These are phyloP conservation scores for Hsuehochloa calcarea DNA, from an alignment of 176 grass and related monocot genomes.

Conservation along the genomic window DNA sequence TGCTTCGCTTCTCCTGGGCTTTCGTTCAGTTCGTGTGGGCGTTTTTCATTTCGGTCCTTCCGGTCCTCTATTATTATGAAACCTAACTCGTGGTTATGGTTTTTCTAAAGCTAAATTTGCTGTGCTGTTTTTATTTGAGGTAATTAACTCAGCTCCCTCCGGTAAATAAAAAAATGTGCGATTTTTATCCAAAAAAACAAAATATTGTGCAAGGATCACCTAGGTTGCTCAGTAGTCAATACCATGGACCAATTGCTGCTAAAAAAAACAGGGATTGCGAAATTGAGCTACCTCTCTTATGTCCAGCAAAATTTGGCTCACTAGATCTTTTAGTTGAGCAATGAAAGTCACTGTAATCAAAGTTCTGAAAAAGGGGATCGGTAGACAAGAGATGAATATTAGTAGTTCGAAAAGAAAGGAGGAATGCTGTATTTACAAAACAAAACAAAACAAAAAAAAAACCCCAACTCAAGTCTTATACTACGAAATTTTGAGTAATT, in stretches of 20 bases:
- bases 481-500: too few species aligned
- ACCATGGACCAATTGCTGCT: background rate
- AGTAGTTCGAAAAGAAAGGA: too few species aligned
- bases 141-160: background rate
- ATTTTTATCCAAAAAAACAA: background rate
- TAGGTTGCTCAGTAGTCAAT: background rate
- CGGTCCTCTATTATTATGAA: background rate
- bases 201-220: background rate
- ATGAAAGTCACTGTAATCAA: too few species aligned
- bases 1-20: slow-evolving; percentile 6
- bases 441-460: too few species aligned
- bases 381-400: too few species aligned
- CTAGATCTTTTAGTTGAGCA: background rate
- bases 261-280: background rate
- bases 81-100: background rate
- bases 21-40: background rate
- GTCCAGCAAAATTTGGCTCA: background rate
- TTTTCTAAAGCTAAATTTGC: background rate
- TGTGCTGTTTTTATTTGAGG: background rate
- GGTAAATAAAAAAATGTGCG: background rate
- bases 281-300: background rate
- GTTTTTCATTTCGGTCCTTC: slow-evolving; percentile 7
- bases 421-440: too few species aligned
- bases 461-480: too few species aligned
- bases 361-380: too few species aligned